Conservation (phyloP, 2,329 filamentous ascomycete genomes). For the Trichoderma asperellum region DNA sequence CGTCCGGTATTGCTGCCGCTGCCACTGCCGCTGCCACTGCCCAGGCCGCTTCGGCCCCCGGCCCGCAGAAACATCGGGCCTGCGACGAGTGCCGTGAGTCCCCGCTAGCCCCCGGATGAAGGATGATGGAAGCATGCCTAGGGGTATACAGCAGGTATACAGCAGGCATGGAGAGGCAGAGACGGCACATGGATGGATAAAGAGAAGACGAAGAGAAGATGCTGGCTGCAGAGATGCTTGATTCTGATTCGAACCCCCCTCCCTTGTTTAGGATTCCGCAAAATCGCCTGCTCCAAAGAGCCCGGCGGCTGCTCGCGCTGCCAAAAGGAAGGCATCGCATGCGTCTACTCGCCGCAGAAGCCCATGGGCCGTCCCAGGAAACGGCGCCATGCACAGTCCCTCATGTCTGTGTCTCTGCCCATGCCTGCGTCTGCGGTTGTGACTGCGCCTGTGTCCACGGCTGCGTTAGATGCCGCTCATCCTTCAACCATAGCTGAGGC, state of each 20-base stretch:
- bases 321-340: conserved; percentile 58
- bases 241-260: conserved; percentile 16
- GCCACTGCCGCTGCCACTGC: background rate
- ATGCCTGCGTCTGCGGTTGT: background rate
- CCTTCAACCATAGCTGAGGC: background rate
- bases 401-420: background rate
- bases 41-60: conserved; percentile 27
- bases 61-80: conserved; percentile 56
- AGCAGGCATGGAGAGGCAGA: background rate
- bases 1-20: conserved; percentile 17
- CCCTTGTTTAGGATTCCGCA: conserved; percentile 57
- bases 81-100: conserved; percentile 69
- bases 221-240: conserved; percentile 38
- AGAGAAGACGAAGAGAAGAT: background rate
- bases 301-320: conserved; percentile 63
- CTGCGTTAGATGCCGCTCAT: background rate
- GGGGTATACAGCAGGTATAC: background rate
- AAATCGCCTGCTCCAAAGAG: conserved; percentile 68
- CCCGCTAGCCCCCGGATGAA: background rate
- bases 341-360: conserved; percentile 67
- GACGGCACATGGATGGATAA: background rate
- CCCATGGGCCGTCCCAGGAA: conserved; percentile 69
- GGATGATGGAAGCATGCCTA: background rate
- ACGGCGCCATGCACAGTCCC: conserved; percentile 43
- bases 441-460: background rate